These are phyloP conservation scores for Pyrenophora seminiperda DNA, from an alignment of 2,329 filamentous ascomycete genomes.

Conservation along the genomic window DNA sequence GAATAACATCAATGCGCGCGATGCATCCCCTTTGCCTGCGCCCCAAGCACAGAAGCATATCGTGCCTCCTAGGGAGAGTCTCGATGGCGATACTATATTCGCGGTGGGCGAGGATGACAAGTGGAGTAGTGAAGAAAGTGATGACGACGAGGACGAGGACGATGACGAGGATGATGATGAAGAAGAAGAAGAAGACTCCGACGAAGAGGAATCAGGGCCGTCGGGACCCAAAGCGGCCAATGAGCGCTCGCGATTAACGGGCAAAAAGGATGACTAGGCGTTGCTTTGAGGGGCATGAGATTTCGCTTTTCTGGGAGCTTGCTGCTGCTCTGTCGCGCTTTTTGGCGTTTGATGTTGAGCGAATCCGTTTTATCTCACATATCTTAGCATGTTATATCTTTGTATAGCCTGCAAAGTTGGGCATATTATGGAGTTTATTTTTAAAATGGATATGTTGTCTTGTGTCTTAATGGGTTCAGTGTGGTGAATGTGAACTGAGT, in stretches of 20 bases:
- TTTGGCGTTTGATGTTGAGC: constrained; percentile 18
- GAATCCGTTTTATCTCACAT: constrained; percentile 5
- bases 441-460: neutral
- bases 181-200: constrained; percentile 3
- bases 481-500: neutral
- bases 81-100: constrained; percentile 94
- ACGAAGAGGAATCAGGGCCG: constrained; percentile 55
- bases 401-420: constrained; percentile 2
- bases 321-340: constrained; percentile 1
- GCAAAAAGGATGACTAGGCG: constrained; percentile 41
- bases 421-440: constrained; percentile 17
- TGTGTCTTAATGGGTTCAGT: neutral
- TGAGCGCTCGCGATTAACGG: constrained; percentile 42
- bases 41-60: constrained; percentile 56
- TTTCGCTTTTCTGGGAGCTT: constrained; percentile 5
- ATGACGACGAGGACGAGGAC: constrained; percentile 9
- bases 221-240: constrained; percentile 53
- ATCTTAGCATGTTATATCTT: constrained; percentile 6
- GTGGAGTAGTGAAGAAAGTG: constrained; percentile 69
- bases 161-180: constrained; percentile 11
- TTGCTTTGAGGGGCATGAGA: constrained; percentile 1
- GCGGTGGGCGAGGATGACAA: constrained; percentile 88
- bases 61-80: constrained; percentile 61
- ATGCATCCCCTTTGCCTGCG: constrained; percentile 59
- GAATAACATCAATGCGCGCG: constrained; percentile 37